Conservation (phyloP, 2,329 filamentous ascomycete species). For the Aspergillus japonicus region DNA sequence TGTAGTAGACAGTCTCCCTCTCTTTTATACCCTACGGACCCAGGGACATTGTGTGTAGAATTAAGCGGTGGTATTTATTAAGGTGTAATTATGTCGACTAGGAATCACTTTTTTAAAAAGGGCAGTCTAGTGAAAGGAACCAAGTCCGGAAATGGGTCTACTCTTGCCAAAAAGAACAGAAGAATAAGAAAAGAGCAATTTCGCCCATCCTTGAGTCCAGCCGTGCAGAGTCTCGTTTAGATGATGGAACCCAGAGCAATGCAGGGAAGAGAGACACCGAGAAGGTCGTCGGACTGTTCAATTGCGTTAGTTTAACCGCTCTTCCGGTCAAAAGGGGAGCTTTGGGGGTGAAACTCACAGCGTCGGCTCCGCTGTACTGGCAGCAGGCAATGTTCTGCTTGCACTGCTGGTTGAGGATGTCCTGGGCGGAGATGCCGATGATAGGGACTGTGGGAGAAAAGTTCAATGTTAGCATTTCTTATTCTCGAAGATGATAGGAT, state of each 20-base stretch:
- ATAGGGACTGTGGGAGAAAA: constrained; percentile 23
- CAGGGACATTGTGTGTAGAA: no score
- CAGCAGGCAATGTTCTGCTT: constrained; percentile 42
- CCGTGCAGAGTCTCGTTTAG: constrained; percentile 16
- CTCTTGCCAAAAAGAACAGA: neutral
- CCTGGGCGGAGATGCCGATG: constrained; percentile 25
- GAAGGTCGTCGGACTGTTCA: constrained; percentile 27
- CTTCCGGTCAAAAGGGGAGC: fast-evolving
- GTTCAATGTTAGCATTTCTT: constrained; percentile 4
- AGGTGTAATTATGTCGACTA: neutral
- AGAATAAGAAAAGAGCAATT: neutral
- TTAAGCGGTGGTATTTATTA: neutral
- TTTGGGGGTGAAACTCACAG: constrained; percentile 22
- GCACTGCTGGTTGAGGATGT: constrained; percentile 37
- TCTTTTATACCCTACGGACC: no score
- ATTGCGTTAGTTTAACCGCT: constrained; percentile 3
- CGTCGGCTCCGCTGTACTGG: constrained; percentile 27
- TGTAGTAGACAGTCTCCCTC: no score
- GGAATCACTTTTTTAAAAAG: neutral
- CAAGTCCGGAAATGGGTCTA: neutral
- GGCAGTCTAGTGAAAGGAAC: neutral
- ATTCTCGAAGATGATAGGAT: no score
- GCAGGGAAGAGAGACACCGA: constrained; percentile 37
- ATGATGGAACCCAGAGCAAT: constrained; percentile 38
- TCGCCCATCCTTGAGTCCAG: neutral